Conservation (phyloP, 441 rosid genomes). For the Oxalis stricta region DNA sequence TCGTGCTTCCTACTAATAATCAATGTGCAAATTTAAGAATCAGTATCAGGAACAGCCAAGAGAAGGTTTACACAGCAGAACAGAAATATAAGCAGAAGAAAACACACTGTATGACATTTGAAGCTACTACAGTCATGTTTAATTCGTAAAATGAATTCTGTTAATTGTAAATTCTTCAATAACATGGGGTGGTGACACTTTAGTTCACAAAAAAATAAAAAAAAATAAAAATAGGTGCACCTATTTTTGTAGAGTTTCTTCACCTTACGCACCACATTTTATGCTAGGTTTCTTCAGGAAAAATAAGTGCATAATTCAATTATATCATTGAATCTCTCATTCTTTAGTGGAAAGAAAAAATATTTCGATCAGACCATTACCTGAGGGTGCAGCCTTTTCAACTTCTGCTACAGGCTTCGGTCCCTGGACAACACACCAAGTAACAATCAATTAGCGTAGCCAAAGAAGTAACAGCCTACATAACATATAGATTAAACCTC, state of each 20-base stretch:
- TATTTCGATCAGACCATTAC: conserved; percentile 15
- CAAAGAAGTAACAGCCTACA: neutral
- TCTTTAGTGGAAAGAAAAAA: neutral
- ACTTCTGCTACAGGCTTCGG: conserved; percentile 34
- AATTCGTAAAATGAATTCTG: too few relatives aligned
- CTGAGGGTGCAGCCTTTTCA: conserved; percentile 45
- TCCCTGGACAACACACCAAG: conserved; percentile 29
- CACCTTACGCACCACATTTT: too few relatives aligned
- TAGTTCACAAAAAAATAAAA: too few relatives aligned
- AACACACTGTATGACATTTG: neutral
- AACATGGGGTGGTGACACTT: too few relatives aligned
- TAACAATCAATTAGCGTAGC: neutral
- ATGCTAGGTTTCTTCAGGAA: too few relatives aligned
- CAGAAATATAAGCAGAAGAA: neutral
- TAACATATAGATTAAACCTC: neutral
- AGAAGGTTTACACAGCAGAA: neutral
- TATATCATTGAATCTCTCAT: too few relatives aligned
- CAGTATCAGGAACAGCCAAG: neutral
- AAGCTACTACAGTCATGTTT: neutral
- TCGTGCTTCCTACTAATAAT: conserved; percentile 22
- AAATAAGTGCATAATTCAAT: too few relatives aligned
- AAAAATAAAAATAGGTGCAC: too few relatives aligned
- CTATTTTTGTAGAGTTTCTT: too few relatives aligned
- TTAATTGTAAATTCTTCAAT: too few relatives aligned
- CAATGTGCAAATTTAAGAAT: neutral